A percentile compares a stretch with the other conserved stretches of the same genome.
Evolutionary conservation across 306 rosid species (phyloP).

Genomic region (Cucurbita pepo): DNA sequence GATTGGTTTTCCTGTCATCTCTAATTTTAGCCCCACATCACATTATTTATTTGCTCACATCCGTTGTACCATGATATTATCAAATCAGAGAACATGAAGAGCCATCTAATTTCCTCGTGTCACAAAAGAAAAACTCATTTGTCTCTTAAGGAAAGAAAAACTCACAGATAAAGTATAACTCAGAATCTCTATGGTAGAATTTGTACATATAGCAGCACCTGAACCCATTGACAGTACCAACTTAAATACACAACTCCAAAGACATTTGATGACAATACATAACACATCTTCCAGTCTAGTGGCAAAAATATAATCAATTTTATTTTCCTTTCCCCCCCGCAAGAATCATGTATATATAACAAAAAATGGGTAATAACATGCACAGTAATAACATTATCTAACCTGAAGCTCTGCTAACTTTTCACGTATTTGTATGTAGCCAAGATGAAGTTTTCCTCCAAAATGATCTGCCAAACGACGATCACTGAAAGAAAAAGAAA

Average conservation of each 20-base stretch:
- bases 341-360: neutral
- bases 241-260: conserved; percentile 10
- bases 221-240: conserved; percentile 25
- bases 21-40: neutral
- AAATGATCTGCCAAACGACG: conserved; percentile 99
- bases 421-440: conserved; percentile 98
- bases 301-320: neutral
- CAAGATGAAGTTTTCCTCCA: conserved; percentile 98
- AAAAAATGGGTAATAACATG: neutral
- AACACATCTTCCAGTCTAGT: neutral
- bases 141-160: conserved; percentile 20
- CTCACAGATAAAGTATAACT: conserved; percentile 21
- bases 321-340: neutral
- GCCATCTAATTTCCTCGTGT: neutral
- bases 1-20: neutral
- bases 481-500: conserved; percentile 52
- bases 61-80: neutral
- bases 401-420: conserved; percentile 92
- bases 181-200: conserved; percentile 23
- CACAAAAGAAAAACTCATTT: conserved; percentile 5
- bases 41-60: neutral
- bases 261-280: conserved; percentile 2
- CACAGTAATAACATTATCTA: conserved; percentile 10
- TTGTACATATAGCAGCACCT: conserved; percentile 30
- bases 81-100: neutral